Conservation (phyloP, 2,329 filamentous ascomycete genomes). For the Cryphonectria naterciae region DNA sequence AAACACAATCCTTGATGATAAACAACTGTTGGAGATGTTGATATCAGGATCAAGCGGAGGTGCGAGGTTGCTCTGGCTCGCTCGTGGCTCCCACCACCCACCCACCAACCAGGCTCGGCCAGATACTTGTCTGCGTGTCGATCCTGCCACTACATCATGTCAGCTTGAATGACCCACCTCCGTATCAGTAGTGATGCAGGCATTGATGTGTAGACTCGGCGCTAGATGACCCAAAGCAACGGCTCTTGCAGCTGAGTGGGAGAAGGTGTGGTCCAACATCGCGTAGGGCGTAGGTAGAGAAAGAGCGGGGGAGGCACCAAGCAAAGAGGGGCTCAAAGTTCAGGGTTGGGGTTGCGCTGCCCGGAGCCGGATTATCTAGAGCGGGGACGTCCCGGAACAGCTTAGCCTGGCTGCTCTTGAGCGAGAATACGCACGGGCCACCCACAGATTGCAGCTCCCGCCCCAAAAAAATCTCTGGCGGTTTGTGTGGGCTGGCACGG, state of each 20-base stretch:
- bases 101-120: background rate
- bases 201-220: background rate
- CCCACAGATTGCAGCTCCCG: slow-evolving; percentile 19
- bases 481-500: slow-evolving; percentile 4
- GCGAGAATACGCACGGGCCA: slow-evolving; percentile 12
- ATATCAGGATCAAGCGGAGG: too few species aligned
- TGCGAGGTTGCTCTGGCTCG: background rate
- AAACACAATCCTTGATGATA: background rate
- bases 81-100: background rate
- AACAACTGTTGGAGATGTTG: background rate
- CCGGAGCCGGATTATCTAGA: slow-evolving; percentile 18
- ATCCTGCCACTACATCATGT: background rate
- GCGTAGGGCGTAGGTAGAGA: background rate
- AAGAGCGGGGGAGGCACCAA: background rate
- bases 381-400: slow-evolving; percentile 8
- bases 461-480: slow-evolving; percentile 20
- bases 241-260: too few species aligned
- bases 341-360: slow-evolving; percentile 2
- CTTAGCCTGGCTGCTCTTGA: background rate
- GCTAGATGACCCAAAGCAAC: too few species aligned
- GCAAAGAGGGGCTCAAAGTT: background rate
- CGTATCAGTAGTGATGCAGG: background rate
- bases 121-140: background rate
- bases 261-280: background rate
- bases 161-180: background rate